Evolutionary conservation across 1,139 yeast species (phyloP).

Genomic region (Arxiozyma slooffiae): DNA sequence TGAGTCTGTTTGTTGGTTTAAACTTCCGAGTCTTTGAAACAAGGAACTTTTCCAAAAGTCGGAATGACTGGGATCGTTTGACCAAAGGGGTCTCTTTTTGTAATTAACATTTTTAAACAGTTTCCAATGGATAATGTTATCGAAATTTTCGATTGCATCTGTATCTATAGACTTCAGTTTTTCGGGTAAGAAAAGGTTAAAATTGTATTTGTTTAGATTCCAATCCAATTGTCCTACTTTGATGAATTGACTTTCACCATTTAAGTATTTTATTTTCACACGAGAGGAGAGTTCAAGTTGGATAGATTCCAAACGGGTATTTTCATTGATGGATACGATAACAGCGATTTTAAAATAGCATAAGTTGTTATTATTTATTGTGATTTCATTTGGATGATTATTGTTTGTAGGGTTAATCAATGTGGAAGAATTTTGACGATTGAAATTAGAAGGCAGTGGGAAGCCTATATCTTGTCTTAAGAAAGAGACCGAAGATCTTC

Average conservation of each 20-base stretch:
- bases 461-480: background rate
- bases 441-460: background rate
- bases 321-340: constrained; percentile 20
- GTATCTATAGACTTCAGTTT: constrained; percentile 10
- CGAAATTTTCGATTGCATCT: constrained; percentile 12
- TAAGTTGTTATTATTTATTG: constrained; percentile 10
- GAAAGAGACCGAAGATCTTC: background rate
- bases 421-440: background rate
- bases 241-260: constrained; percentile 36
- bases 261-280: constrained; percentile 26
- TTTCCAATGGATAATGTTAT: constrained; percentile 8
- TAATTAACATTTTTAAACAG: constrained; percentile 11
- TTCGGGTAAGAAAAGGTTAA: constrained; percentile 37
- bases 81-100: constrained; percentile 2
- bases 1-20: background rate
- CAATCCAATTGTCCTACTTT: constrained; percentile 39
- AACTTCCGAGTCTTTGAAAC: background rate
- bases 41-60: constrained; percentile 2
- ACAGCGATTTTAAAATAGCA: constrained; percentile 24
- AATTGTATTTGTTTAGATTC: constrained; percentile 37
- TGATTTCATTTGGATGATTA: background rate
- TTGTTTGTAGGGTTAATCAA: background rate
- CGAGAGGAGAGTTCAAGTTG: constrained; percentile 25
- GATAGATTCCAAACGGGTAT: constrained; percentile 21
- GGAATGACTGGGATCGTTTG: background rate